Evolutionary conservation across 2,329 filamentous ascomycete genomes (phyloP).

Genomic region (Trichoderma lentiforme): DNA sequence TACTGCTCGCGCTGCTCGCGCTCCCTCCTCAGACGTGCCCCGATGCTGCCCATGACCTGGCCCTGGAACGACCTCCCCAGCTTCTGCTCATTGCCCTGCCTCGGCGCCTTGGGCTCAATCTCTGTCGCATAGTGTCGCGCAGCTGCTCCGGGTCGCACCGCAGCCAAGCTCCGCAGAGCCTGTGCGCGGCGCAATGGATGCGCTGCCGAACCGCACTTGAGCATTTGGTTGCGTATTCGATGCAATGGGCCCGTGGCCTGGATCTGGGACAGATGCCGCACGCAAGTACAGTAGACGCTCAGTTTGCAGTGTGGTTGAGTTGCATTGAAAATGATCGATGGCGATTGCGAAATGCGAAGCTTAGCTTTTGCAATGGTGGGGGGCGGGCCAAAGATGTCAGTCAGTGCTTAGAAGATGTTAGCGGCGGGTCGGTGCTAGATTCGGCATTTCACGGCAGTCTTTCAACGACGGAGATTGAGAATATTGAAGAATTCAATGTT

Average conservation of each 20-base stretch:
- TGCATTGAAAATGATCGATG: background rate
- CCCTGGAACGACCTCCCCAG: constrained; percentile 50
- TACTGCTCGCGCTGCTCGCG: constrained; percentile 52
- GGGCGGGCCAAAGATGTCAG: background rate
- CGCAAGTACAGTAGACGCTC: background rate
- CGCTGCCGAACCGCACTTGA: constrained; percentile 27
- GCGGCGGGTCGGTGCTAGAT: background rate
- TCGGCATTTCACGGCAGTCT: background rate
- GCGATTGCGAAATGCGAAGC: background rate
- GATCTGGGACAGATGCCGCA: background rate
- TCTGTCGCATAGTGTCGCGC: constrained; percentile 35
- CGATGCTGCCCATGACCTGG: constrained; percentile 58
- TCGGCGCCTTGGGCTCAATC: constrained; percentile 32
- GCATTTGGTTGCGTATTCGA: background rate
- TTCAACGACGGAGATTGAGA: background rate
- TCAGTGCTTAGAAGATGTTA: background rate
- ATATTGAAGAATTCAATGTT: background rate
- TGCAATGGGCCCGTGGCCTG: background rate
- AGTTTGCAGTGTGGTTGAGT: background rate
- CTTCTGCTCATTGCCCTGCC: constrained; percentile 36
- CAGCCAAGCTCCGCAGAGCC: constrained; percentile 29
- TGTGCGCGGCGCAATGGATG: constrained; percentile 26
- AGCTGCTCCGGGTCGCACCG: constrained; percentile 22
- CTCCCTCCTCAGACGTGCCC: constrained; percentile 53
- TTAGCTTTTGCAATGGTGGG: background rate